Conservation (phyloP, 1,284 basidiomycete genomes). For the Waitea zeae region DNA sequence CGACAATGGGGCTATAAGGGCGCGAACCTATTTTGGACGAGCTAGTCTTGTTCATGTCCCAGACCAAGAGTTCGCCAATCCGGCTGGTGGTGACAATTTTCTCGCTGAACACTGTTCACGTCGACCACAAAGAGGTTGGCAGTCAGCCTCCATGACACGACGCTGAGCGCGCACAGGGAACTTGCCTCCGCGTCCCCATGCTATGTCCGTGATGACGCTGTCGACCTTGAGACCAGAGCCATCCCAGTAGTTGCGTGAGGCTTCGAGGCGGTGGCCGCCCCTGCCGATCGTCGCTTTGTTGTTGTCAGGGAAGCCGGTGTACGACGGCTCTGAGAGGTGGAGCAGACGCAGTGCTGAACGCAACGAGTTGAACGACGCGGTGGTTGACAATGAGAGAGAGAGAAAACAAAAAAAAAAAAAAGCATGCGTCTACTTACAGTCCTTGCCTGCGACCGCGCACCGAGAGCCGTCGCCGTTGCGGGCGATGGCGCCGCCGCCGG, state of each 20-base stretch:
- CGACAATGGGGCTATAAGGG: constrained; percentile 2
- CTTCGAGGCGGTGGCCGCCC: constrained; percentile 45
- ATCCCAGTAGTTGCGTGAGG: constrained; percentile 56
- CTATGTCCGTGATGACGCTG: constrained; percentile 61
- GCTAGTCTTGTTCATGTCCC: constrained; percentile 61
- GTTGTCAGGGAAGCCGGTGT: constrained; percentile 33
- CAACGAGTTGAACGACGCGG: neutral
- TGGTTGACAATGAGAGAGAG: neutral
- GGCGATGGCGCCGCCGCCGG: too few species aligned
- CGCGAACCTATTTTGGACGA: constrained; percentile 51
- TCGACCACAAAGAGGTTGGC: too few species aligned
- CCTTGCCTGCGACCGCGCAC: too few species aligned
- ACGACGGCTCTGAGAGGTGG: constrained; percentile 29
- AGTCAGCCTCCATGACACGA: too few species aligned
- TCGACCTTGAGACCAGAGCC: constrained; percentile 59
- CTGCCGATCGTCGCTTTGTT: constrained; percentile 29
- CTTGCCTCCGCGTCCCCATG: constrained; percentile 66
- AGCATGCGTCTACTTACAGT: too few species aligned
- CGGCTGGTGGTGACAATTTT: constrained; percentile 74
- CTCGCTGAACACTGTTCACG: constrained; percentile 47
- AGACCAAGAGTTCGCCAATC: constrained; percentile 74
- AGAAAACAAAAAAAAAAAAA: neutral
- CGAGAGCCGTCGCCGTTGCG: too few species aligned
- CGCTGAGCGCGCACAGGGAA: too few species aligned
- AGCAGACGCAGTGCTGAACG: constrained; percentile 45